Conservation (phyloP, 768 basidiomycete species). For the Clathrus columnatus region DNA sequence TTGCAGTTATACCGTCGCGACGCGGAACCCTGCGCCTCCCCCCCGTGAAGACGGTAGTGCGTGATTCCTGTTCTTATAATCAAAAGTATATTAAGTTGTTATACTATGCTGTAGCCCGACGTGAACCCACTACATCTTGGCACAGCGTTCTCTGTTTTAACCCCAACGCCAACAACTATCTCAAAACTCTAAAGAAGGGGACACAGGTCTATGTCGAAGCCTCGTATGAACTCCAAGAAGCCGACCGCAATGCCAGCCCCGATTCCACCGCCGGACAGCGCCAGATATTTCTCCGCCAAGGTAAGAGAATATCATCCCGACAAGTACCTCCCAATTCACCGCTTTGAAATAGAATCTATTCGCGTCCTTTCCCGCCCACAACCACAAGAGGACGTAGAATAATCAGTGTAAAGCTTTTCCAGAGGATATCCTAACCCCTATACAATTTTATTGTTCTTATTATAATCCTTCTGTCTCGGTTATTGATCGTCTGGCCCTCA, state of each 20-base stretch:
- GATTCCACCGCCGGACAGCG: slow-evolving; percentile 63
- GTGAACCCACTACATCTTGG: slow-evolving; percentile 52
- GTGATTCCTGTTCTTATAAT: slow-evolving; percentile 16
- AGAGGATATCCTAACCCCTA: no score
- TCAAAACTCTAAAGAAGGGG: slow-evolving; percentile 60
- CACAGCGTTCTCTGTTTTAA: slow-evolving; percentile 71
- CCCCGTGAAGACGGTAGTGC: slow-evolving; percentile 53
- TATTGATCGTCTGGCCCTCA: no score
- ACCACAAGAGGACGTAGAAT: neutral
- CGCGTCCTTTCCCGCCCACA: slow-evolving; percentile 3
- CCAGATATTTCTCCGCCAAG: slow-evolving; percentile 76
- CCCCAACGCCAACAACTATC: slow-evolving; percentile 49
- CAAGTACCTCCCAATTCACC: neutral
- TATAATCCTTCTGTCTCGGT: no score
- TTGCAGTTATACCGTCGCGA: slow-evolving; percentile 68
- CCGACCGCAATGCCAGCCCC: slow-evolving; percentile 57
- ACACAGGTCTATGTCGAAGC: slow-evolving; percentile 76
- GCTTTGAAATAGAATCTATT: neutral
- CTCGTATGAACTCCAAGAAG: slow-evolving; percentile 64
- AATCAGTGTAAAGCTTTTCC: neutral
- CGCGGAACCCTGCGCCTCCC: slow-evolving; percentile 50
- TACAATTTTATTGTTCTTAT: no score
- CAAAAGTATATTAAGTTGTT: slow-evolving; percentile 1
- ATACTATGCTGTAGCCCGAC: slow-evolving; percentile 37
- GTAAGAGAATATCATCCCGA: slow-evolving; percentile 29